These are phyloP conservation scores for Penicillium goetzii DNA, from an alignment of 495 filamentous ascomycete species.

Conservation along the genomic window DNA sequence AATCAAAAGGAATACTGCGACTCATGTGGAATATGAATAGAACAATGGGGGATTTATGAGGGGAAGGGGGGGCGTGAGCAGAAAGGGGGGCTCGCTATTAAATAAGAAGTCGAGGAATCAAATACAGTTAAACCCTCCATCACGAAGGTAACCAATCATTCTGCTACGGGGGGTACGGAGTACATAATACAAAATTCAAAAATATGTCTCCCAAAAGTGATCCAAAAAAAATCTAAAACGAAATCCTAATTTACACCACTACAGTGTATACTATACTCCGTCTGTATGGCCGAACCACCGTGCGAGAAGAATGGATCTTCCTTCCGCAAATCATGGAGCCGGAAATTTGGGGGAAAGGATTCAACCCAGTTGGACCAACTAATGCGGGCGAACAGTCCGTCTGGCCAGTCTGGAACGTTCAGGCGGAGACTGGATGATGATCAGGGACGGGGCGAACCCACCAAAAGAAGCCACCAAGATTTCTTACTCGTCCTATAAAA, in stretches of 20 bases:
- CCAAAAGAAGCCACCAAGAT: slow-evolving; percentile 2
- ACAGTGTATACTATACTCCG: neutral
- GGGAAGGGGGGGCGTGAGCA: slow-evolving; percentile 2
- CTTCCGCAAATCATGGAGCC: neutral
- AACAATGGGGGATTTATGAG: neutral
- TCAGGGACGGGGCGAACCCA: slow-evolving; percentile 7
- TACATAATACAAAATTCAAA: neutral
- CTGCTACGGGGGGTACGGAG: neutral
- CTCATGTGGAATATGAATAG: slow-evolving; percentile 3
- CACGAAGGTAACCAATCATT: neutral
- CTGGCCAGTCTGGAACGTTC: slow-evolving; percentile 13
- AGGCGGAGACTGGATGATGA: slow-evolving; percentile 6
- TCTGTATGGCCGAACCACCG: slow-evolving; percentile 1
- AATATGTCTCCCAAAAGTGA: neutral
- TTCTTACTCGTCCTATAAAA: neutral
- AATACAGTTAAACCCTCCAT: neutral
- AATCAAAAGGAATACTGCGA: neutral
- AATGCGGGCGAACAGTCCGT: neutral
- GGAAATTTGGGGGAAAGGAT: neutral
- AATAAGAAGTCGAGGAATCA: slow-evolving; percentile 9
- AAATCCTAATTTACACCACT: slow-evolving; percentile 4
- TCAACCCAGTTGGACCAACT: neutral
- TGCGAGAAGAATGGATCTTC: neutral
- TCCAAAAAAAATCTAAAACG: neutral
- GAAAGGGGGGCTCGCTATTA: neutral